These are phyloP conservation scores for Heterobasidion annosum DNA, from an alignment of 1,284 basidiomycete genomes.

Conservation along the genomic window DNA sequence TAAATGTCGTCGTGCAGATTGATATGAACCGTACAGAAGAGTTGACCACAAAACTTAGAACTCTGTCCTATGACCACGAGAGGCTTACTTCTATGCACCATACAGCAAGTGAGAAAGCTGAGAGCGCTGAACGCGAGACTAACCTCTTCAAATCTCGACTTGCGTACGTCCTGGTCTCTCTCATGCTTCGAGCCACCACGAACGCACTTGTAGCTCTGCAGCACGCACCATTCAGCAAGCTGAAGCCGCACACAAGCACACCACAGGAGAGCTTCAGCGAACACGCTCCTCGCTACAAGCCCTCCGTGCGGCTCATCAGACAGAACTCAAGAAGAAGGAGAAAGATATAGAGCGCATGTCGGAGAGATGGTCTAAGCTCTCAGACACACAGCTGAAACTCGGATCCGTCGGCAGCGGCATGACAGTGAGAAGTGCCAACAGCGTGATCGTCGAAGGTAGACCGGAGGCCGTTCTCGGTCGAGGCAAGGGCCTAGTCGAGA, in stretches of 20 bases:
- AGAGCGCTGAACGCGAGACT: constrained; percentile 66
- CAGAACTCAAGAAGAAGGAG: constrained; percentile 76
- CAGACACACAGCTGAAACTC: constrained; percentile 56
- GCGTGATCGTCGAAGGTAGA: constrained; percentile 36
- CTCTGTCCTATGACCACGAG: constrained; percentile 78
- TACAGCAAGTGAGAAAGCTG: constrained; percentile 45
- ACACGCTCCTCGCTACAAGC: constrained; percentile 54
- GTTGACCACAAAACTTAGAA: constrained; percentile 65
- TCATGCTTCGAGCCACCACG: neutral
- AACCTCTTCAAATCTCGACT: constrained; percentile 64
- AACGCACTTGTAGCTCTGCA: constrained; percentile 31
- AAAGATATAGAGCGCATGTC: constrained; percentile 71
- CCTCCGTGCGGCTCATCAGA: constrained; percentile 55
- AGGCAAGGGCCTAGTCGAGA: constrained; percentile 54
- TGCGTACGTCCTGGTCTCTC: constrained; percentile 33
- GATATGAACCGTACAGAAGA: constrained; percentile 79
- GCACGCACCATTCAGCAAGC: constrained; percentile 46
- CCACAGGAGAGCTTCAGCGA: constrained; percentile 58
- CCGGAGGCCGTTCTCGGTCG: constrained; percentile 32
- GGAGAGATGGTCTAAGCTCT: constrained; percentile 70
- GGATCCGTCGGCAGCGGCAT: constrained; percentile 36
- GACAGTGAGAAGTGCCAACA: constrained; percentile 40
- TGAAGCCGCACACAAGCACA: constrained; percentile 60
- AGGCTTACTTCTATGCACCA: constrained; percentile 59
- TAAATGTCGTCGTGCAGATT: constrained; percentile 34